phyloP scores from a whole-genome alignment of 176 grass and related monocot species.

The Musa itinerans region DNA sequence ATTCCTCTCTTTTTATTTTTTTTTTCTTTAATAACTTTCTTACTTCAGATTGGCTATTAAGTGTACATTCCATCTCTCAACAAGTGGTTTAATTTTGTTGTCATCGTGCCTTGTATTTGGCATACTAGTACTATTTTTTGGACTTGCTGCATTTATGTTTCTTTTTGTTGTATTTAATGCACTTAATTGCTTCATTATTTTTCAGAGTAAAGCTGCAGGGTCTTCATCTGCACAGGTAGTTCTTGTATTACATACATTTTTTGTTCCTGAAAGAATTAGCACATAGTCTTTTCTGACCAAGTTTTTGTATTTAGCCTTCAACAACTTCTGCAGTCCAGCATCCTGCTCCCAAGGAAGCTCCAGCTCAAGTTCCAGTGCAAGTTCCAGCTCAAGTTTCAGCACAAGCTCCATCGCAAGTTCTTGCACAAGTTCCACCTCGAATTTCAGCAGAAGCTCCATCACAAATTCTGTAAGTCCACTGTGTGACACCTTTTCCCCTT shows the following conservation, averaged over 20 bases:
- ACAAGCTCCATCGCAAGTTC: neutral
- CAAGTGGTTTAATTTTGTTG: no score
- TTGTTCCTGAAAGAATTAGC: neutral
- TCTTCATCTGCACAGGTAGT: slow-evolving; percentile 64
- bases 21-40: no score
- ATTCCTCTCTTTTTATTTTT: no score
- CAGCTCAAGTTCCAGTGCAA: slow-evolving; percentile 13
- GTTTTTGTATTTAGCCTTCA: slow-evolving; percentile 41
- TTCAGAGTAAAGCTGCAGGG: slow-evolving; percentile 72
- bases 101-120: no score
- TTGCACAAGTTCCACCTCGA: slow-evolving; percentile 3
- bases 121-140: no score
- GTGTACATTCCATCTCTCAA: no score
- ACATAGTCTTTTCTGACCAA: slow-evolving; percentile 7
- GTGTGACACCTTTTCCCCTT: neutral
- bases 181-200: neutral
- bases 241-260: slow-evolving; percentile 1
- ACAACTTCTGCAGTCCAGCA: slow-evolving; percentile 36
- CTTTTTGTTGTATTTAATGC: neutral
- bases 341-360: slow-evolving; percentile 35
- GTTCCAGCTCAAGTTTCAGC: slow-evolving; percentile 14
- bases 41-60: no score
- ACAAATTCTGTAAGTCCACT: slow-evolving; percentile 42
- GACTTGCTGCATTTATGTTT: neutral
- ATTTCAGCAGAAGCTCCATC: no score